Evolutionary conservation across 2,329 filamentous ascomycete species (phyloP).

Genomic region (Sporothrix brasiliensis): DNA sequence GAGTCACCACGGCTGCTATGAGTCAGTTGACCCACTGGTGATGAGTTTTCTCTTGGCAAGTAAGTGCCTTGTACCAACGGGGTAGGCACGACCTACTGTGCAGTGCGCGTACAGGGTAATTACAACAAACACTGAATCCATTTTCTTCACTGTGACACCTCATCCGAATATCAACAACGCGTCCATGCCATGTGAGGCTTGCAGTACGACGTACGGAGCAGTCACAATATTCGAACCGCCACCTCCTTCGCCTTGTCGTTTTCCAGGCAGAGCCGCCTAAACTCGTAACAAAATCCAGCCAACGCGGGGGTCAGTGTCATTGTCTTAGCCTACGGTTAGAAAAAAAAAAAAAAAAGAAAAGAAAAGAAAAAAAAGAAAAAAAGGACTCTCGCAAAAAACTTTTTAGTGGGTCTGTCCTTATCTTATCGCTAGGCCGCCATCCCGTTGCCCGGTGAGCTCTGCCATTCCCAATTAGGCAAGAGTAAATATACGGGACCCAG

Average conservation of each 20-base stretch:
- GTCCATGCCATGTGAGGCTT: too few relatives aligned
- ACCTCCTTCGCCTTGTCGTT: neutral
- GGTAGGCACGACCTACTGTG: neutral
- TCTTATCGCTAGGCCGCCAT: slow-evolving; percentile 29
- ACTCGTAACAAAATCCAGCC: neutral
- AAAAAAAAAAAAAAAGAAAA: too few relatives aligned
- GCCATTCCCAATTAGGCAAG: slow-evolving; percentile 31
- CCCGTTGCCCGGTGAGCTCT: slow-evolving; percentile 34
- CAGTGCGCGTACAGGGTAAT: neutral
- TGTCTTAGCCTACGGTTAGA: neutral
- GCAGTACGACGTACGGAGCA: too few relatives aligned
- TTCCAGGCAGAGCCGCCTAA: neutral
- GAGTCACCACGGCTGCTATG: neutral
- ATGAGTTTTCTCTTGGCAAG: neutral
- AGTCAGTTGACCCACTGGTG: neutral
- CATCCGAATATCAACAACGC: too few relatives aligned
- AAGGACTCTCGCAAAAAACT: slow-evolving; percentile 26
- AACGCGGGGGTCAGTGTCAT: slow-evolving; percentile 26
- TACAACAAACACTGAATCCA: too few relatives aligned
- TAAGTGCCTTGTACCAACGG: neutral
- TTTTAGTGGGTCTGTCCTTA: slow-evolving; percentile 32
- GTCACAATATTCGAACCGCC: too few relatives aligned
- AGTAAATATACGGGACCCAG: slow-evolving; percentile 33
- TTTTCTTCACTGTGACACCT: too few relatives aligned
- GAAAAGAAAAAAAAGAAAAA: too few relatives aligned